A percentile compares a stretch with the other conserved stretches of the same genome.
Evolutionary conservation across 352 stramenopile genomes (phyloP).

Genomic region (Phytophthora chlamydospora): DNA sequence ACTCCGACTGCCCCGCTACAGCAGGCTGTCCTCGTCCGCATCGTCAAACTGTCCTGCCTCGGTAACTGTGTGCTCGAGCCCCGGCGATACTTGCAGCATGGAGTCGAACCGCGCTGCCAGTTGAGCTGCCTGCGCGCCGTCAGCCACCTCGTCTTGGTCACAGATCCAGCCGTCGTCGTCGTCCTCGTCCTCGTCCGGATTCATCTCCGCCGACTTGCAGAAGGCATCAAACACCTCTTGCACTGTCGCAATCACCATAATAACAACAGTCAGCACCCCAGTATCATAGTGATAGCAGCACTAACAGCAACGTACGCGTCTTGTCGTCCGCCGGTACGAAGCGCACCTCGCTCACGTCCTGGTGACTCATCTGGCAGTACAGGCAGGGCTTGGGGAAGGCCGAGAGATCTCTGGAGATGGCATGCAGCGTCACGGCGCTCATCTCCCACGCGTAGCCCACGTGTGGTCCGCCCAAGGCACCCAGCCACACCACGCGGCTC

Average conservation of each 20-base stretch:
- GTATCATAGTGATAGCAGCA: constrained; percentile 2
- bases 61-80: constrained; percentile 34
- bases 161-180: constrained; percentile 81
- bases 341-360: constrained; percentile 75
- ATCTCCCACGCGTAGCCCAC: constrained; percentile 84
- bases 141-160: constrained; percentile 76
- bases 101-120: constrained; percentile 75
- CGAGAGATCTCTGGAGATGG: constrained; percentile 70
- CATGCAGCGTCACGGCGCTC: constrained; percentile 69
- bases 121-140: constrained; percentile 64
- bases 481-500: constrained; percentile 74
- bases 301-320: constrained; percentile 46
- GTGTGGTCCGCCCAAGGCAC: constrained; percentile 31
- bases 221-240: constrained; percentile 78
- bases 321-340: constrained; percentile 75
- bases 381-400: constrained; percentile 75
- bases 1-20: constrained; percentile 21
- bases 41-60: constrained; percentile 84
- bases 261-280: constrained; percentile 9
- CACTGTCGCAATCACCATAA: constrained; percentile 41
- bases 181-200: constrained; percentile 68
- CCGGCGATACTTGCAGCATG: constrained; percentile 67
- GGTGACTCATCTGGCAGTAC: constrained; percentile 82
- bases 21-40: constrained; percentile 69
- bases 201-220: constrained; percentile 83